phyloP scores from a whole-genome alignment of 2,329 filamentous ascomycete genomes.

The Raffaelea arxii region DNA sequence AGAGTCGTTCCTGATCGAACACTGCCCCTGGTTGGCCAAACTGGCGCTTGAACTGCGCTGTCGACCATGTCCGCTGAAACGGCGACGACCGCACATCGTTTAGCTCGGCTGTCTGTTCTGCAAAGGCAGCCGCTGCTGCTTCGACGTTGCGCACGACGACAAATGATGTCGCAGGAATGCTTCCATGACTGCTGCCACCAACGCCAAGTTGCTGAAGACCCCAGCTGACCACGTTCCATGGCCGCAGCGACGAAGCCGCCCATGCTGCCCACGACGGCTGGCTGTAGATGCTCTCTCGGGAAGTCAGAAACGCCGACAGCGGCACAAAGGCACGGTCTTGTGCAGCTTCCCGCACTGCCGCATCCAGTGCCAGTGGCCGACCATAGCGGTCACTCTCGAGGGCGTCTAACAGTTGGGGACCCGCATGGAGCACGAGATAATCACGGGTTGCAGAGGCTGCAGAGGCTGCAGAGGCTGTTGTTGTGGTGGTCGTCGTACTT shows the following conservation, averaged over 20 bases:
- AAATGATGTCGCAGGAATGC: constrained; percentile 38
- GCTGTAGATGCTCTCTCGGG: constrained; percentile 61
- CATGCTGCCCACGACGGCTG: constrained; percentile 55
- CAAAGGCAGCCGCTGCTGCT: constrained; percentile 45
- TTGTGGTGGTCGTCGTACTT: no score
- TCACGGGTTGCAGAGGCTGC: constrained; percentile 25
- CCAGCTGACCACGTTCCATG: constrained; percentile 68
- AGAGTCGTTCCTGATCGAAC: constrained; percentile 32
- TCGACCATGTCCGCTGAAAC: constrained; percentile 60
- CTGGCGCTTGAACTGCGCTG: constrained; percentile 49
- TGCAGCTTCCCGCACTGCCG: constrained; percentile 68
- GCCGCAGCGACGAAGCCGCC: constrained; percentile 56
- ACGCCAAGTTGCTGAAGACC: constrained; percentile 61
- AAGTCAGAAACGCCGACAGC: constrained; percentile 55
- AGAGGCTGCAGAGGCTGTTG: neutral
- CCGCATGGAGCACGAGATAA: constrained; percentile 42
- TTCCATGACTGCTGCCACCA: constrained; percentile 16
- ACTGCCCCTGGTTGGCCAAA: constrained; percentile 40
- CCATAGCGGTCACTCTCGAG: constrained; percentile 73
- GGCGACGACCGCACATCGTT: constrained; percentile 26
- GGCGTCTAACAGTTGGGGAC: constrained; percentile 56
- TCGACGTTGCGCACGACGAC: constrained; percentile 57
- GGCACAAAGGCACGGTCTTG: constrained; percentile 60
- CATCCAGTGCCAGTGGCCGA: constrained; percentile 67
- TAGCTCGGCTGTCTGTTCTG: constrained; percentile 30